Percentiles rank a stretch among this genome's conserved stretches.
Evolutionary conservation across 108 stramenopile genomes (phyloP).

Genomic region (Cyclotella sp.): DNA sequence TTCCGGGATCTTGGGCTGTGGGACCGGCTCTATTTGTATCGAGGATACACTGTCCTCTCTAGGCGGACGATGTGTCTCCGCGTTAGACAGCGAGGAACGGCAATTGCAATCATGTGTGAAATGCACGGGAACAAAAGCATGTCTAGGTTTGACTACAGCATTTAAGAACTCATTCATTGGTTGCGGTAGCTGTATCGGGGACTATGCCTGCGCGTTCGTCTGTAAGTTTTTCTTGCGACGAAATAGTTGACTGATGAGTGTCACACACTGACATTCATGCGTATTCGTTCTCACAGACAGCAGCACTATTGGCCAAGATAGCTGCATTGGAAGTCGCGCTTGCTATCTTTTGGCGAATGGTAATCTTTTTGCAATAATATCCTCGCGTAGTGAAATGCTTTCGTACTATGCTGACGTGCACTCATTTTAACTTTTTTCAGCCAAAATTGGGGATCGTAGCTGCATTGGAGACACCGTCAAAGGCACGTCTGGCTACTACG

Average conservation of each 20-base stretch:
- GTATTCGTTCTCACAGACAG: neutral
- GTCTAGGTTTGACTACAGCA: neutral
- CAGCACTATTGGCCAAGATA: neutral
- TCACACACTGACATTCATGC: neutral
- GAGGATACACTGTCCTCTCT: neutral
- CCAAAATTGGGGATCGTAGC: neutral
- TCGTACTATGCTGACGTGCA: neutral
- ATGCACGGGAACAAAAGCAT: neutral
- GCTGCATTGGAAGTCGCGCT: neutral
- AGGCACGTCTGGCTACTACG: neutral
- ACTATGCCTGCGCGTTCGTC: neutral
- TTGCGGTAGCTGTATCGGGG: constrained; percentile 5
- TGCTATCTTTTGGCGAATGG: neutral
- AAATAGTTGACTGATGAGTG: neutral
- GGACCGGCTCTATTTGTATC: neutral
- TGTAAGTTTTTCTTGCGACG: neutral
- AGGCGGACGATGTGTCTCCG: neutral
- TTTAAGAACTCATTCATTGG: neutral
- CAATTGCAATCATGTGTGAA: constrained; percentile 2
- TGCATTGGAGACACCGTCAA: neutral
- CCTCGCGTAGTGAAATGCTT: neutral
- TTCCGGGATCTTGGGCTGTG: neutral
- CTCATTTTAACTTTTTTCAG: neutral
- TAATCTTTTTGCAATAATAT: neutral
- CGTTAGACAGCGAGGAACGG: neutral